phyloP scores from a whole-genome alignment of 306 rosid species.

The Trifolium subterraneum region DNA sequence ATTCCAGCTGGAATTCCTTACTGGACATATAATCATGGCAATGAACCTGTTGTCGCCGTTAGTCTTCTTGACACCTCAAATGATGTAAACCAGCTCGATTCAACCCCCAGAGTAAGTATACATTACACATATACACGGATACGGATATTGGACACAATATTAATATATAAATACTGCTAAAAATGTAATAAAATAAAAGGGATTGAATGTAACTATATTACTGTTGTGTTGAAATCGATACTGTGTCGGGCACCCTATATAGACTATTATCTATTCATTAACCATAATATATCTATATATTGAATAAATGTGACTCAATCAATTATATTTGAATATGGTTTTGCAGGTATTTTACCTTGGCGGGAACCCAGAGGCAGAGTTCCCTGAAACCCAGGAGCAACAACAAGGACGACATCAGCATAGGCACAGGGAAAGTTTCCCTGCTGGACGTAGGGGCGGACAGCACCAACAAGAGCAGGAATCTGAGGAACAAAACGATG shows the following conservation, averaged over 20 bases:
- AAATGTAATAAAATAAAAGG: too few species aligned
- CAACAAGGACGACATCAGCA: background rate
- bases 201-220: too few species aligned
- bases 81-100: slow-evolving; percentile 65
- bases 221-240: too few species aligned
- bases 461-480: background rate
- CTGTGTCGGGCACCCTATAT: too few species aligned
- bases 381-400: background rate
- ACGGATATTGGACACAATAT: too few species aligned
- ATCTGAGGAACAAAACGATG: background rate
- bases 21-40: slow-evolving; percentile 45
- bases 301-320: too few species aligned
- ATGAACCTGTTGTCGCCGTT: slow-evolving; percentile 40
- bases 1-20: slow-evolving; percentile 48
- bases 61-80: slow-evolving; percentile 52
- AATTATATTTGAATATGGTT: background rate
- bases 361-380: slow-evolving; percentile 60
- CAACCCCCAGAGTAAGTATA: slow-evolving; percentile 54
- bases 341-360: slow-evolving; percentile 66
- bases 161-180: too few species aligned
- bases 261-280: too few species aligned
- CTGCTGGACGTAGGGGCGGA: slow-evolving; percentile 26
- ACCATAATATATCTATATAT: too few species aligned
- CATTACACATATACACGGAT: too few species aligned
- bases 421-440: background rate